Evolutionary conservation across 2,329 filamentous ascomycete genomes (phyloP).

Genomic region (Cladosporium sp.): DNA sequence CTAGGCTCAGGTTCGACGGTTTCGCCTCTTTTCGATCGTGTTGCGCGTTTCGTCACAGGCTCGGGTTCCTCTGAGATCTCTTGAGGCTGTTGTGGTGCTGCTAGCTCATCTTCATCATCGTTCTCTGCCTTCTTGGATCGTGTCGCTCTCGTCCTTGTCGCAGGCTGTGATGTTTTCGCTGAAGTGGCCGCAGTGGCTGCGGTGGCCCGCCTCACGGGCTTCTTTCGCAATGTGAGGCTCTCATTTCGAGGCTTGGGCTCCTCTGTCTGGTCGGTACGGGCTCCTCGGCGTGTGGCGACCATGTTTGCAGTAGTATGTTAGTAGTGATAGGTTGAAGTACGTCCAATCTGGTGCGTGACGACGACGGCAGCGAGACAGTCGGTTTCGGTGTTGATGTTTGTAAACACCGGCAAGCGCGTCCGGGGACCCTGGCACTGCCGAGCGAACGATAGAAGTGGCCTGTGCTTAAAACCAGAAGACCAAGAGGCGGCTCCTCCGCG

Average conservation of each 20-base stretch:
- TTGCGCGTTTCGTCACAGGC: constrained; percentile 14
- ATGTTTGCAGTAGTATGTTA: constrained; percentile 26
- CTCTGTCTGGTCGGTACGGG: constrained; percentile 26
- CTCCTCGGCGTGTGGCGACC: constrained; percentile 38
- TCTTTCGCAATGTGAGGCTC: constrained; percentile 33
- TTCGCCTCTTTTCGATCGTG: constrained; percentile 6
- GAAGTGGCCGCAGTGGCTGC: constrained; percentile 16
- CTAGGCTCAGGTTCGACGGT: constrained; percentile 19
- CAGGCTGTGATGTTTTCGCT: constrained; percentile 10
- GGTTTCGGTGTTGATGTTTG: constrained; percentile 9
- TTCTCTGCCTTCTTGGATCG: constrained; percentile 27
- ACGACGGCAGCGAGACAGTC: neutral
- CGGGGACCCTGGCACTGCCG: constrained; percentile 9
- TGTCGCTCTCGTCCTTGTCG: constrained; percentile 21
- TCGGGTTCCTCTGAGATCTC: constrained; percentile 16
- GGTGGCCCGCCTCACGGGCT: constrained; percentile 36
- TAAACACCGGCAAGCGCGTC: constrained; percentile 2
- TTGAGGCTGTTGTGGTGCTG: neutral
- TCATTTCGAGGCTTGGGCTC: constrained; percentile 21
- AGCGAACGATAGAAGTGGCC: neutral
- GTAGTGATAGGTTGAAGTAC: constrained; percentile 10
- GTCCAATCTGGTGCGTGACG: neutral
- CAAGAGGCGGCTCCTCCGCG: neutral
- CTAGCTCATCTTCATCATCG: constrained; percentile 11
- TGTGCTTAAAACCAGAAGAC: constrained; percentile 1